phyloP scores from a whole-genome alignment of 805 yeast genomes.

The Candida tibetensis region DNA sequence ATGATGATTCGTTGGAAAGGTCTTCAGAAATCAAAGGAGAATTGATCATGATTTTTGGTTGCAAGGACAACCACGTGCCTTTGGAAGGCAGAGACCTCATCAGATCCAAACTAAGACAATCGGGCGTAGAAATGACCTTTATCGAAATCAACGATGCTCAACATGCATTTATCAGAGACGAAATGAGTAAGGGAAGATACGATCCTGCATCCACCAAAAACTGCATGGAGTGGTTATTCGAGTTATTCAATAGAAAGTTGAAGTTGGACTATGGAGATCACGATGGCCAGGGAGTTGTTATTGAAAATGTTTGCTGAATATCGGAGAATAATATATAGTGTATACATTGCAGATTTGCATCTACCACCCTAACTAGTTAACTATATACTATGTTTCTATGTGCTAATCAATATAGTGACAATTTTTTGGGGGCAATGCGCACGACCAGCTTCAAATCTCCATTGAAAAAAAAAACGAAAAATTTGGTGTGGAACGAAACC shows the following conservation, averaged over 20 bases:
- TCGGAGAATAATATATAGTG: too few species aligned
- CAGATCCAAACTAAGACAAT: constrained; percentile 55
- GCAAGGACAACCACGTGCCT: constrained; percentile 77
- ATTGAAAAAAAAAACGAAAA: constrained; percentile 14
- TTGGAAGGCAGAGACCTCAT: constrained; percentile 73
- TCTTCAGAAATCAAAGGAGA: constrained; percentile 58
- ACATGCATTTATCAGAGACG: constrained; percentile 82
- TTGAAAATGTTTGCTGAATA: constrained; percentile 62
- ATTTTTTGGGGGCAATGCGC: too few species aligned
- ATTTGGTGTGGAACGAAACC: constrained; percentile 4
- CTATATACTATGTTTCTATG: too few species aligned
- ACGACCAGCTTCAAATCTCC: constrained; percentile 1
- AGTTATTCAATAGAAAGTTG: constrained; percentile 67
- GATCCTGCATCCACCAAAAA: constrained; percentile 73
- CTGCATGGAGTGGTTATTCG: constrained; percentile 65
- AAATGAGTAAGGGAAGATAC: constrained; percentile 73
- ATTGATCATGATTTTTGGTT: constrained; percentile 68
- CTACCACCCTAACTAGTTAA: too few species aligned
- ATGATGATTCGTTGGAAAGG: constrained; percentile 64
- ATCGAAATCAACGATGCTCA: constrained; percentile 77
- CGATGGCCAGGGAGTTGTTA: constrained; percentile 47
- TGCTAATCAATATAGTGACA: too few species aligned
- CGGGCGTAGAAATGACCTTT: constrained; percentile 63
- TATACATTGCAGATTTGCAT: too few species aligned
- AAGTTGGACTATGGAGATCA: constrained; percentile 64